Conservation (phyloP, 345 rosid genomes). For the Syzygium grande region DNA sequence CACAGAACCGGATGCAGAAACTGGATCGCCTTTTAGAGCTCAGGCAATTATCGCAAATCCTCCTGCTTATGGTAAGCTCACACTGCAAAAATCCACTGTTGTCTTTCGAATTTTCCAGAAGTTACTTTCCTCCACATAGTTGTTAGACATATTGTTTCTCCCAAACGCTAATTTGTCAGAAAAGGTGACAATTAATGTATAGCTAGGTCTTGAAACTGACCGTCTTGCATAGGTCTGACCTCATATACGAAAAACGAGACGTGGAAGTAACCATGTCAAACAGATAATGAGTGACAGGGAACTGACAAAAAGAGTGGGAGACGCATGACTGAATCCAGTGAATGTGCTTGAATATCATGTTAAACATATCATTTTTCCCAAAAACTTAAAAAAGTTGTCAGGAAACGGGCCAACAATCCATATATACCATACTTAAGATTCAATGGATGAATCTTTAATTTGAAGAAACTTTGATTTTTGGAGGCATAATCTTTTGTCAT, state of each 20-base stretch:
- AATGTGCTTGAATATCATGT: background rate
- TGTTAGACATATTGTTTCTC: background rate
- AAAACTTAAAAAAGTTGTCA: background rate
- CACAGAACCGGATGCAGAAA: conserved; percentile 76
- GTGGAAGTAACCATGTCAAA: background rate
- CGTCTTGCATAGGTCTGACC: background rate
- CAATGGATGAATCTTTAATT: background rate
- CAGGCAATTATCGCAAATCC: conserved; percentile 99
- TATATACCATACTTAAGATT: background rate
- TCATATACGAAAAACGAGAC: background rate
- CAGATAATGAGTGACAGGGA: background rate
- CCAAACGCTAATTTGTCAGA: background rate
- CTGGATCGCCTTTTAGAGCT: conserved; percentile 67
- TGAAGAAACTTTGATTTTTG: background rate
- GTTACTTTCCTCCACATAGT: background rate
- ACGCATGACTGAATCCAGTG: background rate
- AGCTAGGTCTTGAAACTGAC: background rate
- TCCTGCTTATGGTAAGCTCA: conserved; percentile 79
- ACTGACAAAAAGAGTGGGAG: background rate
- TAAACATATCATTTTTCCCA: background rate
- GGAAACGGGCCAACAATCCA: background rate
- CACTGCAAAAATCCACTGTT: background rate
- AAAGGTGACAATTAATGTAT: background rate
- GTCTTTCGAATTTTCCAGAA: background rate
- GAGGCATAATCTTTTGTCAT: background rate